Evolutionary conservation across 257 asterid species (phyloP).

Genomic region (Catharanthus roseus): DNA sequence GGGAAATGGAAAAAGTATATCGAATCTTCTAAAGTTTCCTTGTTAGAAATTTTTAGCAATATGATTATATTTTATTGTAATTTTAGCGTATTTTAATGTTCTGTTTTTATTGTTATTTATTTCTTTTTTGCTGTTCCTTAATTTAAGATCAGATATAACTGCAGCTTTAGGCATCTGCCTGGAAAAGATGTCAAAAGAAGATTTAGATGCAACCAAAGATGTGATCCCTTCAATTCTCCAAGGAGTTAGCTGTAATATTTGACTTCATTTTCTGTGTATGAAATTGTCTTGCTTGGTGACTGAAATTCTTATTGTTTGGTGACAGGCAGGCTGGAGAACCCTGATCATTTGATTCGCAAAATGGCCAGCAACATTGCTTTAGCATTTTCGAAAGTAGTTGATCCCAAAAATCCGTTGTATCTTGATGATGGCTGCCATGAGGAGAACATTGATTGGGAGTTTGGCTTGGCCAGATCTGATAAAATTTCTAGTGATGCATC

Average conservation of each 20-base stretch:
- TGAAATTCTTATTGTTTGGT: slow-evolving; percentile 20
- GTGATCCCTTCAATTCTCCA: slow-evolving; percentile 78
- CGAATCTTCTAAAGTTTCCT: neutral
- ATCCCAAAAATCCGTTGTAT: slow-evolving; percentile 87
- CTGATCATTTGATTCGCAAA: slow-evolving; percentile 72
- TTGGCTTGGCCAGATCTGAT: slow-evolving; percentile 46
- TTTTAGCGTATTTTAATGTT: neutral
- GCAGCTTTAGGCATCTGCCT: slow-evolving; percentile 95
- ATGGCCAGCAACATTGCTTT: slow-evolving; percentile 94
- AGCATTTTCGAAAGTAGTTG: slow-evolving; percentile 75
- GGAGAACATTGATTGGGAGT: slow-evolving; percentile 82
- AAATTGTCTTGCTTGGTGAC: slow-evolving; percentile 8
- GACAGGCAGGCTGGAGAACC: slow-evolving; percentile 91
- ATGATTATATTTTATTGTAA: neutral
- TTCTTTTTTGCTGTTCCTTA: slow-evolving; percentile 33
- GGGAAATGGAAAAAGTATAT: neutral
- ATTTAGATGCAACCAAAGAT: slow-evolving; percentile 72
- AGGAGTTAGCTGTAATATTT: slow-evolving; percentile 78
- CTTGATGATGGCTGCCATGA: slow-evolving; percentile 72
- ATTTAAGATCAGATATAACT: slow-evolving; percentile 61
- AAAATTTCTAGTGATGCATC: slow-evolving; percentile 25
- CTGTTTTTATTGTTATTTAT: neutral
- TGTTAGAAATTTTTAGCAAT: neutral
- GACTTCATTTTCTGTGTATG: slow-evolving; percentile 15
- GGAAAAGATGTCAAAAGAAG: slow-evolving; percentile 87